Base-by-base conservation (phyloP, 1,284 basidiomycete genomes). In the Puccinia polysora region DNA sequence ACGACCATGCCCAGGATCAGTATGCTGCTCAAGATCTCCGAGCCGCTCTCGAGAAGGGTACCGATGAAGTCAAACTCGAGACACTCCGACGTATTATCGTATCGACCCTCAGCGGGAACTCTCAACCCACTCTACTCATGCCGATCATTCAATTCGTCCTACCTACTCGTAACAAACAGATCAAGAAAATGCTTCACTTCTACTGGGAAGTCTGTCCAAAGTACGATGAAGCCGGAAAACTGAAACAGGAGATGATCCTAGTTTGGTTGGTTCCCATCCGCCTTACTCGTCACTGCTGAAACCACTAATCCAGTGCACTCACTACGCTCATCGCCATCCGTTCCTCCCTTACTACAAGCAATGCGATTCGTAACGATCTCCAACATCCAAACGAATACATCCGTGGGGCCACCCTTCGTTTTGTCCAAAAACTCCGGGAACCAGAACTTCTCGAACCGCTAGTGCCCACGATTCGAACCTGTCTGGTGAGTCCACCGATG, bases 351-450 rank as follows among this genome's bases (percentile, higher is more conserved):
- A n/a, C n/a, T n/a, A n/a, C n/a, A n/a, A 93, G 91, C 78, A 97
- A 97, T 79, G 94, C 94, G 60, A 92, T 97, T 80, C 89, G 94
- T 75, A 97, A 97, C 81, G 95, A 98, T 83, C 85, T 97, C 70
- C 95, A 98, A 90, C 96, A 98, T 79, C 94, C 96, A 5, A 98
- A 99, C 80, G 96, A 99, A 83, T 99, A 97, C 82, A 97, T 98
- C 77, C 90, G 96, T 47, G 96, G 96, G 64, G 92, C 92, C 43
- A 97, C 93, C 7, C 86, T 99, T 40, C 89, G 96, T 52, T 97
- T 96, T 83, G 85, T 98, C 10, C 92, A 97, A 82, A 98, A 99
- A 83, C 85, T 94, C 69, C 89, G 90, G 79, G 96, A 98, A 78
- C 83, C 87, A 6, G 96, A 99, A 81, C 86, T 98, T 18, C 86